Evolutionary conservation across 23 red algal species (phyloP).

Genomic region (Gracilaria gracilis): DNA sequence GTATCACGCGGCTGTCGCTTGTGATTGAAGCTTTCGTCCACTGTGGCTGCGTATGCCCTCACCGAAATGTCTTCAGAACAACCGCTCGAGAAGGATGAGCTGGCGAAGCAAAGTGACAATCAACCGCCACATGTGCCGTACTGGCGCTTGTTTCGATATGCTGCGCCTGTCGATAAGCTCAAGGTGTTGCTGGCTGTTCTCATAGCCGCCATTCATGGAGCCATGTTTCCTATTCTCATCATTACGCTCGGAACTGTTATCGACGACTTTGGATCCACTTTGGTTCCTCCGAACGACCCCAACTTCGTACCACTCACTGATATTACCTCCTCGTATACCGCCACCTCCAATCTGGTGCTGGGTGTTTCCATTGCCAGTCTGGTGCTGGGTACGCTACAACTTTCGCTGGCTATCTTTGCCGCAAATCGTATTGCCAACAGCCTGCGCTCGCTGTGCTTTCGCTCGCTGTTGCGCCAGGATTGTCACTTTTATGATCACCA

Average conservation of each 20-base stretch:
- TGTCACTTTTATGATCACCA: constrained; percentile 30
- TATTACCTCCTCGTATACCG: neutral
- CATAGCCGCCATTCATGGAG: constrained; percentile 71
- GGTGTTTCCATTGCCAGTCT: neutral
- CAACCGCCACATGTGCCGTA: constrained; percentile 27
- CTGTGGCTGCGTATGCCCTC: too few species aligned
- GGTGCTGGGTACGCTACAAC: neutral
- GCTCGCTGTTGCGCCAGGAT: constrained; percentile 46
- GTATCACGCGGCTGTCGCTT: too few species aligned
- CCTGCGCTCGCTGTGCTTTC: constrained; percentile 39
- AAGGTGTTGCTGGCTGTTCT: constrained; percentile 52
- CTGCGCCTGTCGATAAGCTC: constrained; percentile 28
- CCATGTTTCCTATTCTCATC: constrained; percentile 78
- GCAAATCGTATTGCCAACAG: constrained; percentile 46
- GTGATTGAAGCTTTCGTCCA: too few species aligned
- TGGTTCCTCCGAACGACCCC: neutral
- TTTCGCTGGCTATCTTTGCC: constrained; percentile 19
- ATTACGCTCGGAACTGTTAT: constrained; percentile 82
- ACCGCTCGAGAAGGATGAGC: neutral
- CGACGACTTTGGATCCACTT: constrained; percentile 21
- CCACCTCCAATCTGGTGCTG: constrained; percentile 21
- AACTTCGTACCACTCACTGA: constrained; percentile 23
- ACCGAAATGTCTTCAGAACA: too few species aligned
- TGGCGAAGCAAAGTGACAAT: neutral
- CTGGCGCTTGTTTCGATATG: constrained; percentile 64